Evolutionary conservation across 805 yeast species (phyloP).

Genomic region (Starmerella tilneyi): DNA sequence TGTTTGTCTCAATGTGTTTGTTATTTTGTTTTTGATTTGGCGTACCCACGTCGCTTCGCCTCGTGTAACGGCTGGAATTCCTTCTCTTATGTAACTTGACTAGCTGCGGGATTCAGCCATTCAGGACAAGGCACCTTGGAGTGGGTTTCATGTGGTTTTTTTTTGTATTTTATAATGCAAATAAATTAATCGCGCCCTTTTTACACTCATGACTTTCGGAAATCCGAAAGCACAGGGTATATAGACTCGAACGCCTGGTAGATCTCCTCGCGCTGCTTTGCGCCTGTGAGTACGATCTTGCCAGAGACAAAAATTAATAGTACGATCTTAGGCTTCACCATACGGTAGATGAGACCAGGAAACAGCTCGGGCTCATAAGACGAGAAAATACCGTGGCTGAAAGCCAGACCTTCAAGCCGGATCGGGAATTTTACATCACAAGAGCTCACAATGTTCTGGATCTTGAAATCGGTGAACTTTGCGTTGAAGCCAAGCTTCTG

Average conservation of each 20-base stretch:
- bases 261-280: slow-evolving; percentile 96
- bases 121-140: no score
- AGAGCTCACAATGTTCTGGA: slow-evolving; percentile 95
- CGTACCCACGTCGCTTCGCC: no score
- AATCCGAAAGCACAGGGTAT: slow-evolving; percentile 95
- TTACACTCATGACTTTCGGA: slow-evolving; percentile 56
- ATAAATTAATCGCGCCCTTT: slow-evolving; percentile 5
- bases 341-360: slow-evolving; percentile 96
- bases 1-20: no score
- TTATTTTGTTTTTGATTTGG: no score
- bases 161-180: no score
- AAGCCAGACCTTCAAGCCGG: slow-evolving; percentile 92
- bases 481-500: slow-evolving; percentile 97
- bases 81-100: no score
- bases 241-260: slow-evolving; percentile 97
- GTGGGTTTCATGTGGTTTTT: no score
- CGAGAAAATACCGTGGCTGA: slow-evolving; percentile 96
- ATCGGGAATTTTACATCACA: slow-evolving; percentile 98
- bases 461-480: slow-evolving; percentile 93
- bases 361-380: slow-evolving; percentile 96
- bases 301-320: slow-evolving; percentile 92
- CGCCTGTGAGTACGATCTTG: slow-evolving; percentile 95
- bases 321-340: slow-evolving; percentile 98
- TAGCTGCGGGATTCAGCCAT: no score
- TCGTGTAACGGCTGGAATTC: no score